phyloP scores from a whole-genome alignment of 2,329 filamentous ascomycete genomes.

The Aulographum hederae region DNA sequence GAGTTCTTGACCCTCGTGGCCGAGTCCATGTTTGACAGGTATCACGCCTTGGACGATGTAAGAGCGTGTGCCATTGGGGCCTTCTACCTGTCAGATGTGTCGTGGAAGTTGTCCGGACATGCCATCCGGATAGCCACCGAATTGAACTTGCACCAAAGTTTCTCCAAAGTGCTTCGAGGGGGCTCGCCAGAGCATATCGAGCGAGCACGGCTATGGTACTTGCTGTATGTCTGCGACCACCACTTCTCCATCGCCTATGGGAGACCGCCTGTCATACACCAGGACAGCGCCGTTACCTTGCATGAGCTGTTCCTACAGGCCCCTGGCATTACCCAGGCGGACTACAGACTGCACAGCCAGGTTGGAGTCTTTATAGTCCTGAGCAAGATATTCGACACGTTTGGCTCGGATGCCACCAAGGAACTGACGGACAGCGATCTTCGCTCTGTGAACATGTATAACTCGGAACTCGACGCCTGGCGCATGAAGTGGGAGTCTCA shows the following conservation, averaged over 20 bases:
- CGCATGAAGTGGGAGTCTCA: slow-evolving; percentile 5
- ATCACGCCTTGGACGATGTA: slow-evolving; percentile 11
- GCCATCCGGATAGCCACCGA: slow-evolving; percentile 21
- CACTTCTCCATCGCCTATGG: slow-evolving; percentile 19
- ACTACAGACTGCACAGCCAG: slow-evolving; percentile 7
- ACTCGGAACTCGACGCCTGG: slow-evolving; percentile 5
- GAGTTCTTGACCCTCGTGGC: slow-evolving; percentile 5
- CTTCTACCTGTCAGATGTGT: slow-evolving; percentile 18
- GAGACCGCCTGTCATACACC: slow-evolving; percentile 18
- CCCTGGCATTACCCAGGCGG: slow-evolving; percentile 13
- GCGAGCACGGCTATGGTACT: slow-evolving; percentile 19
- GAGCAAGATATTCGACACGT: slow-evolving; percentile 5
- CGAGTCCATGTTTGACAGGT: slow-evolving; percentile 5
- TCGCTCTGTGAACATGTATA: slow-evolving; percentile 2
- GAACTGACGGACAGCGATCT: slow-evolving; percentile 3
- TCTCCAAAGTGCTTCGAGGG: slow-evolving; percentile 15
- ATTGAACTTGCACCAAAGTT: slow-evolving; percentile 19
- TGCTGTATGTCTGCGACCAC: slow-evolving; percentile 22
- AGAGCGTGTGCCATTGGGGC: slow-evolving; percentile 19
- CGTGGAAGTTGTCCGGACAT: slow-evolving; percentile 12
- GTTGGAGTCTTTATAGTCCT: slow-evolving; percentile 6
- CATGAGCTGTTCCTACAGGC: slow-evolving; percentile 14
- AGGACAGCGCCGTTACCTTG: slow-evolving; percentile 13
- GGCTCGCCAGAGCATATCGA: slow-evolving; percentile 14
- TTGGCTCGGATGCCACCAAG: slow-evolving; percentile 5